Evolutionary conservation across 164 flowering plant species (phyloP).

Genomic region (Sedum album): DNA sequence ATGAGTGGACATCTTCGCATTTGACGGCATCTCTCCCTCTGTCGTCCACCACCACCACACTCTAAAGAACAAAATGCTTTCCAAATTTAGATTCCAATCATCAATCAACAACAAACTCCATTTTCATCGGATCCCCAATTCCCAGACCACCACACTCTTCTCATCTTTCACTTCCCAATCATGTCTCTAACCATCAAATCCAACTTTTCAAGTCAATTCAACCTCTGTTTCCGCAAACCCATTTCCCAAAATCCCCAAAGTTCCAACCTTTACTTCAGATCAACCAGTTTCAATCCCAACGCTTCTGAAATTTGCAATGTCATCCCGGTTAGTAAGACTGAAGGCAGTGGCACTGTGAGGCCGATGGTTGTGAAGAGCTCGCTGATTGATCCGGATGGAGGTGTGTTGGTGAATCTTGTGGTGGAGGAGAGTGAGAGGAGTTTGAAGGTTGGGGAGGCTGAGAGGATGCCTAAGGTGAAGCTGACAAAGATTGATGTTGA

Average conservation of each 20-base stretch:
- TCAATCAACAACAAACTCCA: neutral
- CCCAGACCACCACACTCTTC: neutral
- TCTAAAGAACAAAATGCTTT: neutral
- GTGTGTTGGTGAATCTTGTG: conserved; percentile 60
- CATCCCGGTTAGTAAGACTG: conserved; percentile 4
- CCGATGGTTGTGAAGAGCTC: conserved; percentile 42
- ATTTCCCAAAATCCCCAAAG: conserved; percentile 2
- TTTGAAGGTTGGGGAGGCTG: conserved; percentile 40
- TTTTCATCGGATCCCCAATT: conserved; percentile 2
- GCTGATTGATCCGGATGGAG: conserved; percentile 90
- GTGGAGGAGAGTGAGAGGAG: conserved; percentile 59
- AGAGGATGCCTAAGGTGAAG: conserved; percentile 46
- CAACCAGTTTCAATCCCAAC: conserved; percentile 19
- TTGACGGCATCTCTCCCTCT: neutral
- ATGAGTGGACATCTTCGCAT: neutral
- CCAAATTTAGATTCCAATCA: conserved; percentile 2
- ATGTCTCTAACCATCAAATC: conserved; percentile 43
- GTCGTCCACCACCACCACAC: neutral
- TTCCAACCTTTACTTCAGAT: conserved; percentile 9
- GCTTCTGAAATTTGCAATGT: conserved; percentile 21
- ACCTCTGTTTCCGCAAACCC: conserved; percentile 9
- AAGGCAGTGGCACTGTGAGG: neutral
- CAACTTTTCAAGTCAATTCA: conserved; percentile 10
- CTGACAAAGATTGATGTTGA: conserved; percentile 64
- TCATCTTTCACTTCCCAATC: neutral